Base-by-base conservation (phyloP, 2,329 filamentous ascomycete species). In the Chrysosporium keratinophilum region DNA sequence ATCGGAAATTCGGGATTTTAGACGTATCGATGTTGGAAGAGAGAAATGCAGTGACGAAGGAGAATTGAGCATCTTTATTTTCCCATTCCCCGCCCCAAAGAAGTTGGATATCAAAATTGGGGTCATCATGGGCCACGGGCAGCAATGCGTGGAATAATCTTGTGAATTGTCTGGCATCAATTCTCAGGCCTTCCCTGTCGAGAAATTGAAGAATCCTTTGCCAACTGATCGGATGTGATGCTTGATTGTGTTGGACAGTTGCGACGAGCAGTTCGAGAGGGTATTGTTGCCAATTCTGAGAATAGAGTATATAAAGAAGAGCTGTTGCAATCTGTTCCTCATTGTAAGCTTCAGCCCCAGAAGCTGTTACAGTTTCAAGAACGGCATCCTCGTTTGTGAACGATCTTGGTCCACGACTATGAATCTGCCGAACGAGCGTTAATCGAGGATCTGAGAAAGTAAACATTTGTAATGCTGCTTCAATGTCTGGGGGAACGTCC, bases 81-180 rank as follows among this genome's bases (percentile, higher is more conserved):
- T 84, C 82, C 91, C 94, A 98, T 57, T 81, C 63, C 6, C 90
- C 90, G 55, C 90, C 90, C 90, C 93, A 97, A 19, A 98, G 75
- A 39, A 78, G 79, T 67, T 96, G 89, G 43, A 98, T 85, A 65
- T 96, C 88, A 61, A 97, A 82, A 23, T 74, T 74, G 14, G 78
- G 73, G 46, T 80, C 74, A 9, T 79, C 77, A 33, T 72, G 69
- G 1, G 89, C 87, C 52, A 93, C 75, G 0, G 84, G 83, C 14
- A 89, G 72, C 28, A 98, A 73, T 3, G 87, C 85, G 53, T 85
- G 80, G 71, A 93, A 95, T 2, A 98, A 74, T 11, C 79, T 79
- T 40, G 93, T 71, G 60, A 98, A 95, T 60, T 96, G 90, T 41
- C 79, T 73, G 19, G 86, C 82, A 1, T 88, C 84, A 52, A 96